Percentiles rank a stretch among this genome's conserved stretches.
Conservation (phyloP, 352 stramenopile species). For the Globisporangium spiculum region DNA sequence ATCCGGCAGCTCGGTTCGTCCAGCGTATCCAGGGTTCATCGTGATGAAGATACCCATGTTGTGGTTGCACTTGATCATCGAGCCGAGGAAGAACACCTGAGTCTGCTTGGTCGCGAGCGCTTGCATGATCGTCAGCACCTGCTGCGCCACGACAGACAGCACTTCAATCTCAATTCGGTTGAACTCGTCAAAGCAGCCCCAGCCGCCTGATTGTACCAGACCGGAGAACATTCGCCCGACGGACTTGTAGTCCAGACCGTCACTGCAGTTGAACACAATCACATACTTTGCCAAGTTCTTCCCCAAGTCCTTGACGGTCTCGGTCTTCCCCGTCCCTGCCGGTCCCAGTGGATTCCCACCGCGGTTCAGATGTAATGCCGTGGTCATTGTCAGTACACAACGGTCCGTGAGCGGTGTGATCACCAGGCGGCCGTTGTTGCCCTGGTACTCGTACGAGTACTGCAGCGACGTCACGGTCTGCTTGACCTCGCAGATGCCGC, state of each 20-base stretch:
- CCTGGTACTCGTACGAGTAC: conserved; percentile 87
- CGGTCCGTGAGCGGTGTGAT: conserved; percentile 92
- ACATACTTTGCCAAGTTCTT: conserved; percentile 94
- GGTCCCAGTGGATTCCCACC: conserved; percentile 90
- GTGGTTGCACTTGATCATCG: conserved; percentile 81
- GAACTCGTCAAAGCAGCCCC: conserved; percentile 95
- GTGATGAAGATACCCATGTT: conserved; percentile 93
- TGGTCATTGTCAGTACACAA: conserved; percentile 93
- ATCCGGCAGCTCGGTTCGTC: conserved; percentile 86
- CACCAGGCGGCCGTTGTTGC: conserved; percentile 88
- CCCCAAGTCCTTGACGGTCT: conserved; percentile 93
- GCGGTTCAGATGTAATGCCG: conserved; percentile 88
- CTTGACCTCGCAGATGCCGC: conserved; percentile 83
- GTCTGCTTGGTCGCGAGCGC: conserved; percentile 73
- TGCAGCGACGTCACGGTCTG: conserved; percentile 84
- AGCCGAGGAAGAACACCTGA: conserved; percentile 83
- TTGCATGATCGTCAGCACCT: conserved; percentile 90
- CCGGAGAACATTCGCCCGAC: conserved; percentile 92
- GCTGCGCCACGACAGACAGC: conserved; percentile 91
- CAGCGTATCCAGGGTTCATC: conserved; percentile 91
- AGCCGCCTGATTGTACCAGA: conserved; percentile 90
- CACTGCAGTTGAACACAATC: conserved; percentile 94
- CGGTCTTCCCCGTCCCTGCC: conserved; percentile 92
- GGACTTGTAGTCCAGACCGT: conserved; percentile 93
- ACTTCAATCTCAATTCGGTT: conserved; percentile 97